These are phyloP conservation scores for Suhomyces bolitotheri DNA, from an alignment of 1,139 yeast genomes.

Conservation along the genomic window DNA sequence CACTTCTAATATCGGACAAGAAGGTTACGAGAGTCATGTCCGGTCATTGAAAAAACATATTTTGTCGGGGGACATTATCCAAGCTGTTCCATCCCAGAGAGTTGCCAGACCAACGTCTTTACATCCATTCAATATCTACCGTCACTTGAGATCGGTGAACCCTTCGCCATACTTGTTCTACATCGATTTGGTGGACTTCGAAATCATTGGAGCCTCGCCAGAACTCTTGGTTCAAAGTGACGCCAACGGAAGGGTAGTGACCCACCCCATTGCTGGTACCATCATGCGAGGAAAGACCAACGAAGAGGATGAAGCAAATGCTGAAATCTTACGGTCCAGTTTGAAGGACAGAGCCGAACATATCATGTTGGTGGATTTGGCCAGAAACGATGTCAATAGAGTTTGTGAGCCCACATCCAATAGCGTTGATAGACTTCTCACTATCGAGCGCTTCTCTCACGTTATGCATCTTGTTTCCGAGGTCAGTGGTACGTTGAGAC, in stretches of 20 bases:
- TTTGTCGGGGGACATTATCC: conserved; percentile 88
- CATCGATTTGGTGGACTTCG: conserved; percentile 88
- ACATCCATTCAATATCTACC: conserved; percentile 94
- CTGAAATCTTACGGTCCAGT: conserved; percentile 71
- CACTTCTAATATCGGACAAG: conserved; percentile 87
- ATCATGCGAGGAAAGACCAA: conserved; percentile 84
- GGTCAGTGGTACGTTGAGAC: conserved; percentile 86
- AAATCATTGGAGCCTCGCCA: conserved; percentile 96
- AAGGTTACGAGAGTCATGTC: conserved; percentile 87
- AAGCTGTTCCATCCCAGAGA: conserved; percentile 97
- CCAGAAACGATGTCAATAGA: conserved; percentile 92
- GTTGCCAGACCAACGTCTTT: conserved; percentile 91
- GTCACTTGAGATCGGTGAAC: conserved; percentile 91
- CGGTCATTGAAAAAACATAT: conserved; percentile 74
- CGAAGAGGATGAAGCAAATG: conserved; percentile 87
- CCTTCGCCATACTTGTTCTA: conserved; percentile 97
- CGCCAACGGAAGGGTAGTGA: conserved; percentile 66
- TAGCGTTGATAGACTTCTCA: conserved; percentile 80
- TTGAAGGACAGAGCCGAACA: conserved; percentile 95
- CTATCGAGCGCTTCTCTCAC: conserved; percentile 93
- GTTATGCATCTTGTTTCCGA: conserved; percentile 96
- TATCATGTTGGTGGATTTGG: conserved; percentile 96
- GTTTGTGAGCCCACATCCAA: conserved; percentile 88
- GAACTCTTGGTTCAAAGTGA: conserved; percentile 88
- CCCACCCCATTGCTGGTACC: conserved; percentile 98